Evolutionary conservation across 2,329 filamentous ascomycete species (phyloP).

Genomic region (Sordariomycetes sp.): DNA sequence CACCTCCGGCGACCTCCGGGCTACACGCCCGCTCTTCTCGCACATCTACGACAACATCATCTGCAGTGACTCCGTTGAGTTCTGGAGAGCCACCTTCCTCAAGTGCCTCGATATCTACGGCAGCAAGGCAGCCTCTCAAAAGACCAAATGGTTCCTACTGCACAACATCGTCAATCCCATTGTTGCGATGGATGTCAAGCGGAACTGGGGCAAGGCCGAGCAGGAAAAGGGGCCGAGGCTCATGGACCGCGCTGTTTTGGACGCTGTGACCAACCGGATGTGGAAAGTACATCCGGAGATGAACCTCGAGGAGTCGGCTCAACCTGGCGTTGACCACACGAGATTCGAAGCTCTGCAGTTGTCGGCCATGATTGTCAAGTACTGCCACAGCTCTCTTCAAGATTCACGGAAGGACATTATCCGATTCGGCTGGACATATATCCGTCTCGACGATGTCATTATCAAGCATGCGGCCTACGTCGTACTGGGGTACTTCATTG

Average conservation of each 20-base stretch:
- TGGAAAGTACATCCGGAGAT: conserved; percentile 87
- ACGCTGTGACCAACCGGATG: conserved; percentile 81
- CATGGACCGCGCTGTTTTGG: conserved; percentile 78
- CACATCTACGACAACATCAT: conserved; percentile 85
- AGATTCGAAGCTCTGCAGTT: conserved; percentile 93
- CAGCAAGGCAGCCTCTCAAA: conserved; percentile 67
- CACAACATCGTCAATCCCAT: conserved; percentile 93
- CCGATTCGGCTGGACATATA: conserved; percentile 98
- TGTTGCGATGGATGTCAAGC: conserved; percentile 90
- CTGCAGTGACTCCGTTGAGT: conserved; percentile 72
- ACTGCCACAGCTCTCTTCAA: conserved; percentile 77
- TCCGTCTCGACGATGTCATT: conserved; percentile 94
- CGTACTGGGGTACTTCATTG: conserved; percentile 94
- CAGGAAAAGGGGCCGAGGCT: conserved; percentile 53
- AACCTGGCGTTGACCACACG: conserved; percentile 86
- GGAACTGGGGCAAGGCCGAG: conserved; percentile 57
- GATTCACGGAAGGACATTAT: conserved; percentile 96
- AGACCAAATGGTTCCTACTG: conserved; percentile 85
- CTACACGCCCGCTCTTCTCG: conserved; percentile 62
- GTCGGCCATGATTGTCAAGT: conserved; percentile 90
- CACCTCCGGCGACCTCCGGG: conserved; percentile 72
- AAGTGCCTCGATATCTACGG: conserved; percentile 84
- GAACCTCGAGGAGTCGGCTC: conserved; percentile 69
- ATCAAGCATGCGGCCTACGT: conserved; percentile 99
- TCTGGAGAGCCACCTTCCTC: conserved; percentile 71